phyloP scores from a whole-genome alignment of 1,284 basidiomycete genomes.

The Ganoderma lingzhi region DNA sequence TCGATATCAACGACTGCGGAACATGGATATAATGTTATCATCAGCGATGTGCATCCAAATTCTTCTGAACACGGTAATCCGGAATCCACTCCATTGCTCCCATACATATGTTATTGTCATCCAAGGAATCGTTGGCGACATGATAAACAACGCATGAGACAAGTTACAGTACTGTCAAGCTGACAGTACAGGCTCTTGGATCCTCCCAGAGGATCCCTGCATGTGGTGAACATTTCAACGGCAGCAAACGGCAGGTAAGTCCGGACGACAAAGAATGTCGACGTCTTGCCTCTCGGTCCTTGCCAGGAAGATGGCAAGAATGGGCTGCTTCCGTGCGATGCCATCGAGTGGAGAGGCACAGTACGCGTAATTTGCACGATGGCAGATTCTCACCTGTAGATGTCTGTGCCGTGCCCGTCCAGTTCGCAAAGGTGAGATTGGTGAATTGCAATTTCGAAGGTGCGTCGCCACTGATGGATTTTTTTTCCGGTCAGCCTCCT shows the following conservation, averaged over 20 bases:
- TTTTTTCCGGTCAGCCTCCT: neutral
- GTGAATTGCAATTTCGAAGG: slow-evolving; percentile 60
- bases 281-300: neutral
- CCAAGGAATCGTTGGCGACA: neutral
- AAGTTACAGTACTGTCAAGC: neutral
- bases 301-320: slow-evolving; percentile 3
- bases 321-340: neutral
- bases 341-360: neutral
- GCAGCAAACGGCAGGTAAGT: neutral
- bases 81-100: neutral
- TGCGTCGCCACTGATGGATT: slow-evolving; percentile 50
- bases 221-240: neutral
- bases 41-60: slow-evolving; percentile 9
- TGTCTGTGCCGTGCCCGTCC: slow-evolving; percentile 55
- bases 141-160: neutral
- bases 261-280: neutral
- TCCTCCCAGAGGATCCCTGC: neutral
- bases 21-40: slow-evolving; percentile 9
- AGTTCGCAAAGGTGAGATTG: slow-evolving; percentile 55
- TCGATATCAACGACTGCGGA: slow-evolving; percentile 59
- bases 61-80: neutral
- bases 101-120: neutral
- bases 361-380: neutral
- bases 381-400: slow-evolving; percentile 48
- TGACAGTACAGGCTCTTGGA: neutral